phyloP scores from a whole-genome alignment of 768 basidiomycete genomes.

The Suillus hirtellus region DNA sequence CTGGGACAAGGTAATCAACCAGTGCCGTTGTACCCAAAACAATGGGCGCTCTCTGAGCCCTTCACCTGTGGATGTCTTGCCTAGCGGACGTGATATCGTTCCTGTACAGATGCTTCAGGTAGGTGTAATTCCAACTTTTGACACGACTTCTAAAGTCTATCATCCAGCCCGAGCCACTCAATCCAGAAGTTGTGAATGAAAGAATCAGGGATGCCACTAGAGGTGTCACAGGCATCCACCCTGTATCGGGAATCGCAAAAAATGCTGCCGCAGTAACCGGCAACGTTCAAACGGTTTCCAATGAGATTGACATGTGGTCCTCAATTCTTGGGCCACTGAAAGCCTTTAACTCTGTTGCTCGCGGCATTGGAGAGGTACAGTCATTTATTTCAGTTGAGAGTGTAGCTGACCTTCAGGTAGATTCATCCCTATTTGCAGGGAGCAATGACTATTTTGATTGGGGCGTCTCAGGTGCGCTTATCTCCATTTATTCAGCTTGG shows the following conservation, averaged over 20 bases:
- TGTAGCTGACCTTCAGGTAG: neutral
- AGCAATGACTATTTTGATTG: constrained; percentile 6
- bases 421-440: constrained; percentile 12
- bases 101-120: neutral
- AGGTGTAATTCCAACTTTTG: neutral
- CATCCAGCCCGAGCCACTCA: neutral
- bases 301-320: neutral
- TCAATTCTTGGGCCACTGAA: constrained; percentile 1
- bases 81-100: neutral
- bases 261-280: too few relatives aligned
- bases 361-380: neutral
- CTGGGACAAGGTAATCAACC: neutral
- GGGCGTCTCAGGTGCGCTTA: constrained; percentile 9
- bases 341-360: constrained; percentile 1
- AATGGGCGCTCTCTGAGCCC: neutral
- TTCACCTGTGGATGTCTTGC: neutral
- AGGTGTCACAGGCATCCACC: neutral
- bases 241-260: neutral
- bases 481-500: neutral
- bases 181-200: neutral
- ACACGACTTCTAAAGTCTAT: neutral
- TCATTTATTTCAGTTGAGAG: neutral
- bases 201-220: neutral
- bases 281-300: neutral
- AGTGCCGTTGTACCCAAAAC: neutral